Evolutionary conservation across 2,329 filamentous ascomycete species (phyloP).

Genomic region (Trichoderma sp.): DNA sequence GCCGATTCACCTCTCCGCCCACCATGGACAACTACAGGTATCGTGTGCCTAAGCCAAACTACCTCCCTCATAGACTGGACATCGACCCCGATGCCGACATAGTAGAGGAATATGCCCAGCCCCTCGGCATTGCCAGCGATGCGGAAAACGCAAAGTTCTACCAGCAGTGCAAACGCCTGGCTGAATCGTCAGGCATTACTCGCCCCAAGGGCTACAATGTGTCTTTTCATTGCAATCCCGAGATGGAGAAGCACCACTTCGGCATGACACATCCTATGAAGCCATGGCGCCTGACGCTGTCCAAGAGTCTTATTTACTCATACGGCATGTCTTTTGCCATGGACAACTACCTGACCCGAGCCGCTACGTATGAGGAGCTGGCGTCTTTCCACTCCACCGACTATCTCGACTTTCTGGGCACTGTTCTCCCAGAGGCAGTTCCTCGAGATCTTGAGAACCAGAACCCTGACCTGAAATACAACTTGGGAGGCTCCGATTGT

Average conservation of each 20-base stretch:
- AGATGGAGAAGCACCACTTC: slow-evolving; percentile 96
- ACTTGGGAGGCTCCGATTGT: slow-evolving; percentile 87
- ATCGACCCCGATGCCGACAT: slow-evolving; percentile 50
- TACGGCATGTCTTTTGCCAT: slow-evolving; percentile 97
- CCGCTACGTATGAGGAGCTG: slow-evolving; percentile 84
- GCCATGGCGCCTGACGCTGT: slow-evolving; percentile 92
- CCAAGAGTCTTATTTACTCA: slow-evolving; percentile 89
- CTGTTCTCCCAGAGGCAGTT: slow-evolving; percentile 62
- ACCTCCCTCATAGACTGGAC: slow-evolving; percentile 54
- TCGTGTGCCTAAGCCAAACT: slow-evolving; percentile 57
- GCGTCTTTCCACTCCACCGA: slow-evolving; percentile 82
- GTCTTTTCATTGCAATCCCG: slow-evolving; percentile 91
- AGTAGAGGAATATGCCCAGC: slow-evolving; percentile 51
- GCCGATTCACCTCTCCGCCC: background rate
- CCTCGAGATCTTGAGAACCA: slow-evolving; percentile 64
- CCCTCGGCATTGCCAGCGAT: slow-evolving; percentile 50
- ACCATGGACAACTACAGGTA: slow-evolving; percentile 48
- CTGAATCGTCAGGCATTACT: slow-evolving; percentile 65
- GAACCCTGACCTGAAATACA: slow-evolving; percentile 69
- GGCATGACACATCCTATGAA: slow-evolving; percentile 98
- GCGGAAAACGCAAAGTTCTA: slow-evolving; percentile 56
- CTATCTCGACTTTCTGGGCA: slow-evolving; percentile 85
- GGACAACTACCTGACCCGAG: slow-evolving; percentile 85
- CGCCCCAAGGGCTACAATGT: slow-evolving; percentile 84
- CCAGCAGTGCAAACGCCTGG: slow-evolving; percentile 55